A percentile compares a stretch with the other conserved stretches of the same genome.
These are phyloP conservation scores for Scenedesmus sp. DNA, from an alignment of 163 green algal genomes.

Conservation along the genomic window DNA sequence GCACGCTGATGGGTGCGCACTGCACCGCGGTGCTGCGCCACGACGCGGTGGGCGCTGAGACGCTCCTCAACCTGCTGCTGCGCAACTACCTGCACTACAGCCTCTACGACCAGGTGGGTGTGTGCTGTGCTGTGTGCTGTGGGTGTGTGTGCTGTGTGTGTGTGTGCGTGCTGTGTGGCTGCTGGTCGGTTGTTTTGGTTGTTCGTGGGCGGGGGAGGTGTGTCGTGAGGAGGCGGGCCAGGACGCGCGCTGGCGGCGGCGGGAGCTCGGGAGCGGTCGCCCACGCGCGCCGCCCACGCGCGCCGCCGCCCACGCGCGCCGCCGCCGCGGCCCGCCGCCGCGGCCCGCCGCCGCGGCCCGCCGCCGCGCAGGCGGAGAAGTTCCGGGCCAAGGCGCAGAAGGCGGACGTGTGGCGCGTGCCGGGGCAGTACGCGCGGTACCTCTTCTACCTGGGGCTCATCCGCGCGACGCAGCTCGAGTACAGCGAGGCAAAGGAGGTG, in stretches of 20 bases:
- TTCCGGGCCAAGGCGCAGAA: slow-evolving; percentile 92
- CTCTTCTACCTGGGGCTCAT: slow-evolving; percentile 97
- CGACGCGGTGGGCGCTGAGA: slow-evolving; percentile 94
- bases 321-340: too few species aligned
- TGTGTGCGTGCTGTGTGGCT: too few species aligned
- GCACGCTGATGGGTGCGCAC: slow-evolving; percentile 85
- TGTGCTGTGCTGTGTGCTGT: too few species aligned
- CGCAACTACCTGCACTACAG: slow-evolving; percentile 96
- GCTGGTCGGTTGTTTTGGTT: too few species aligned
- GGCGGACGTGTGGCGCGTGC: slow-evolving; percentile 73
- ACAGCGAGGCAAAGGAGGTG: slow-evolving; percentile 96
- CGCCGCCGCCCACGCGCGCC: too few species aligned
- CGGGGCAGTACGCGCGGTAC: slow-evolving; percentile 91
- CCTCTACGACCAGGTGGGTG: slow-evolving; percentile 93
- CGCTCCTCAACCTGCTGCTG: slow-evolving; percentile 97
- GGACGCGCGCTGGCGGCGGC: too few species aligned
- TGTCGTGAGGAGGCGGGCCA: too few species aligned
- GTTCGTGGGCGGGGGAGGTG: too few species aligned
- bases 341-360: background rate
- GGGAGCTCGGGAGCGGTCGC: too few species aligned
- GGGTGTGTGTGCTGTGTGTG: too few species aligned
- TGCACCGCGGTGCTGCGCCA: slow-evolving; percentile 91
- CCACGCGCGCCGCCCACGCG: too few species aligned
- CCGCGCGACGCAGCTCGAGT: slow-evolving; percentile 95
- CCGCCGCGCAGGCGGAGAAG: slow-evolving; percentile 84